Percentiles rank a stretch among this genome's conserved stretches.
Evolutionary conservation across 352 stramenopile genomes (phyloP).

Genomic region (Blastocystis sp.): DNA sequence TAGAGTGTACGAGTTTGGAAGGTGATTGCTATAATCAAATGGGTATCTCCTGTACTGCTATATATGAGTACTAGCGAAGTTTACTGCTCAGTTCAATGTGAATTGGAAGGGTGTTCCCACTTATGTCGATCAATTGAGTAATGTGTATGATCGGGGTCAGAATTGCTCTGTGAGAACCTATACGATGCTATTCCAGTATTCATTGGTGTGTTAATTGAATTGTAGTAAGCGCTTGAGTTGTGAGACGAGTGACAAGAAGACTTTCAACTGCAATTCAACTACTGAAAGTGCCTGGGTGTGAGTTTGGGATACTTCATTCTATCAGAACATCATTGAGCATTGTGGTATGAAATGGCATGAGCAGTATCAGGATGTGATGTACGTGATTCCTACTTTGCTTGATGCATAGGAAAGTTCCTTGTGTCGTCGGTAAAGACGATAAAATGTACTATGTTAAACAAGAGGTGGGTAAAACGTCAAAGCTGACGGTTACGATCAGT

Average conservation of each 20-base stretch:
- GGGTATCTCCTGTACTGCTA: not conserved
- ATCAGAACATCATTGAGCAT: constrained; percentile 1
- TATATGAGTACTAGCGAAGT: not conserved
- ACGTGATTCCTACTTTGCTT: not conserved
- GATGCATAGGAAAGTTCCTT: constrained; percentile 20
- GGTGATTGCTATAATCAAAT: not conserved
- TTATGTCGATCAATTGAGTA: not conserved
- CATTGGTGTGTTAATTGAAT: not conserved
- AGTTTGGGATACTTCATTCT: constrained; percentile 21
- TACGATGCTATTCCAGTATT: not conserved
- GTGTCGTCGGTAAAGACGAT: constrained; percentile 12
- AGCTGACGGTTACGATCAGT: no score
- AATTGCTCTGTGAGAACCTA: not conserved
- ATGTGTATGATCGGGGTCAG: not conserved
- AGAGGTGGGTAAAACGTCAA: no score
- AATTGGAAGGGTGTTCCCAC: not conserved
- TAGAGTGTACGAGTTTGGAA: not conserved
- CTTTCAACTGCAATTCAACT: constrained; percentile 28
- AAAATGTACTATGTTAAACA: not conserved
- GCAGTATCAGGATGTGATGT: constrained; percentile 44
- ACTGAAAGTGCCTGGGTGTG: constrained; percentile 24
- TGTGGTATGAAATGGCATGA: constrained; percentile 27
- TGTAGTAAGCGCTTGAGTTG: not conserved
- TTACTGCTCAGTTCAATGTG: not conserved
- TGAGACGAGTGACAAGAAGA: constrained; percentile 13